Base-by-base conservation (phyloP, 305 asterid genomes). In the Fraxinus latifolia region DNA sequence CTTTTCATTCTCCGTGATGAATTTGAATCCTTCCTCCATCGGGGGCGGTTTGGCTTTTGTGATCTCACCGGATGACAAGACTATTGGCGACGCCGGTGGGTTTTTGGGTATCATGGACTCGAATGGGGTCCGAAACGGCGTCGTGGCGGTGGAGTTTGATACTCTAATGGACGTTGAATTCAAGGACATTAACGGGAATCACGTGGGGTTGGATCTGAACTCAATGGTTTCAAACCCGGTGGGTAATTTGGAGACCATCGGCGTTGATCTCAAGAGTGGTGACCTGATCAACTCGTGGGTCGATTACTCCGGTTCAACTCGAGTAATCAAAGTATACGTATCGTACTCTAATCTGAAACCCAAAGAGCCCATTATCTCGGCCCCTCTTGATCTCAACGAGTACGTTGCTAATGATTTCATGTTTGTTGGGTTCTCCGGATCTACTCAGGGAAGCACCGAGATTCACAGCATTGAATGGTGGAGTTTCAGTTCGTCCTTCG, bases 391-490 rank as follows among this genome's bases (percentile, higher is more conserved):
- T 86, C 90, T 96, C 29, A 78, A 77, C 25, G 89, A 87, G 31
- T 87, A 83, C 65, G 23, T 87, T 3, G 82, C 77, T 11, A 86
- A 87, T 50, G 98, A 93, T 81, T 88, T 89, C 78, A 86, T 89
- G 88, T 96, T 85, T 27, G 97, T 94, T 33, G 99, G 99, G 8
- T 93, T 96, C 83, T 82, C 94, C 47, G 98, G 93, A 80, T 94
- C 99, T 33, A 94, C 99, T 82, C 97, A 94, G 89, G 98, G 98
- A 55, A 96, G 99, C 81, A 96, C 99, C 0, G 99, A 96, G 85
- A 82, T 87, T 29, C 99, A 96, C 86, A 84, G 86, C 71, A 86
- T 96, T 32, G 94, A 90, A 50, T 94, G 96, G 97, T 96, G 99
- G 99, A 94, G 95, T 79, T 95, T 95, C 84, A 84, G 85, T 72